Conservation (phyloP, 140 eudicot species). For the Flaveria floridana region DNA sequence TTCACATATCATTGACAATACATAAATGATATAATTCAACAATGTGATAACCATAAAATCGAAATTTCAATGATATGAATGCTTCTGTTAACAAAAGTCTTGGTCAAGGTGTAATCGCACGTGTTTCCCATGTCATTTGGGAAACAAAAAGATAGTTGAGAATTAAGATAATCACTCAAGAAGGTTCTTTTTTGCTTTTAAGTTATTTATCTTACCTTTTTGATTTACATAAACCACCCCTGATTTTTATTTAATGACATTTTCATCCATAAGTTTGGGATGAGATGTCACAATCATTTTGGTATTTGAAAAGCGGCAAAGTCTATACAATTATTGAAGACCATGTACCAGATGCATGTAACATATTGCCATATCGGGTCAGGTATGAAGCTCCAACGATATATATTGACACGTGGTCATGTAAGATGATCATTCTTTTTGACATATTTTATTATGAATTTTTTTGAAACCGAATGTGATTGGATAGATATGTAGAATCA, state of each 20-base stretch:
- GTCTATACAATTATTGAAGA: not conserved
- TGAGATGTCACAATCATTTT: not conserved
- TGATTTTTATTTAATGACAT: not conserved
- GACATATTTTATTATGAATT: too few species aligned
- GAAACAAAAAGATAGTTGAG: not conserved
- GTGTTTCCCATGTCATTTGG: not conserved
- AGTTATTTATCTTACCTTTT: not conserved
- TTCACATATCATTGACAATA: too few species aligned
- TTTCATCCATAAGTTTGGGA: not conserved
- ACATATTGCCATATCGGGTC: too few species aligned
- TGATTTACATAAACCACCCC: not conserved
- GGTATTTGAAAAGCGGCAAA: too few species aligned
- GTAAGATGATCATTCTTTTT: too few species aligned
- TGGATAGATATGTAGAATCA: too few species aligned
- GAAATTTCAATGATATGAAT: not conserved
- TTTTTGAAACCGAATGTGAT: too few species aligned
- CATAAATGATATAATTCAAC: not conserved
- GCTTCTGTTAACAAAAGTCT: not conserved
- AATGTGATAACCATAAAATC: not conserved
- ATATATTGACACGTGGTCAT: too few species aligned
- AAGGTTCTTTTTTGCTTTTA: not conserved
- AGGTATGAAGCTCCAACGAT: too few species aligned
- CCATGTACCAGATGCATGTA: not conserved
- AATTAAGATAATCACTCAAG: not conserved
- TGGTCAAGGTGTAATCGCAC: not conserved